Conservation (phyloP, 139 green algal species). For the Pseudopediastrum boryanum region DNA sequence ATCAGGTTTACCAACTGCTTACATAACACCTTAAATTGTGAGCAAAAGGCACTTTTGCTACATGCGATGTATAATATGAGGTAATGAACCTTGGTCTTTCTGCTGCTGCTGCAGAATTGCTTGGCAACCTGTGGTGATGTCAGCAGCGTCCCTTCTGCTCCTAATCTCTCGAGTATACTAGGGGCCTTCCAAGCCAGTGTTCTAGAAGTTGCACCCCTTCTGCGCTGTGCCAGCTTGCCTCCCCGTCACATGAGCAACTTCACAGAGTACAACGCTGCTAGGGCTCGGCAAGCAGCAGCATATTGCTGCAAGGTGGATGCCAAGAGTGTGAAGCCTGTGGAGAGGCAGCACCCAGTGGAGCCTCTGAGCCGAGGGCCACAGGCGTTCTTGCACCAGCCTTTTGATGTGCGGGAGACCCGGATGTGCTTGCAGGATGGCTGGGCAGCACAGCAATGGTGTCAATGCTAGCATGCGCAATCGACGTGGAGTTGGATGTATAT, state of each 20-base stretch:
- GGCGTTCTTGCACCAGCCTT: conserved; percentile 58
- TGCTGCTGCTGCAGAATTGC: background rate
- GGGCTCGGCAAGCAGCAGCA: background rate
- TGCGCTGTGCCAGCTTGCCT: conserved; percentile 47
- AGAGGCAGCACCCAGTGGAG: conserved; percentile 43
- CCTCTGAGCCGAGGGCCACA: conserved; percentile 41
- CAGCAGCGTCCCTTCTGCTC: conserved; percentile 32
- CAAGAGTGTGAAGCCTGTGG: conserved; percentile 10
- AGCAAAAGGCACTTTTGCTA: too few relatives aligned
- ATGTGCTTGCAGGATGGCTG: too few relatives aligned
- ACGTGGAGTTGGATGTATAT: too few relatives aligned
- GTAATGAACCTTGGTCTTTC: background rate
- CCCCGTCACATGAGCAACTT: conserved; percentile 66
- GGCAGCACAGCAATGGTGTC: too few relatives aligned
- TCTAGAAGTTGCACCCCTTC: conserved; percentile 50
- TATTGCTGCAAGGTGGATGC: background rate
- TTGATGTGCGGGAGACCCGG: conserved; percentile 53
- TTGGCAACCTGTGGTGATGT: conserved; percentile 26
- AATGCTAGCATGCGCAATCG: too few relatives aligned
- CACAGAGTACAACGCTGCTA: conserved; percentile 54
- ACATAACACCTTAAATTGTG: too few relatives aligned
- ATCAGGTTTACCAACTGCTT: background rate
- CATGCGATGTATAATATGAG: background rate
- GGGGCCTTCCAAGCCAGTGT: conserved; percentile 51
- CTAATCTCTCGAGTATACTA: conserved; percentile 41